Evolutionary conservation across 345 rosid species (phyloP), one percentile per base, ranked within the genome.

Genomic region (Capsella bursapastoris): DNA sequence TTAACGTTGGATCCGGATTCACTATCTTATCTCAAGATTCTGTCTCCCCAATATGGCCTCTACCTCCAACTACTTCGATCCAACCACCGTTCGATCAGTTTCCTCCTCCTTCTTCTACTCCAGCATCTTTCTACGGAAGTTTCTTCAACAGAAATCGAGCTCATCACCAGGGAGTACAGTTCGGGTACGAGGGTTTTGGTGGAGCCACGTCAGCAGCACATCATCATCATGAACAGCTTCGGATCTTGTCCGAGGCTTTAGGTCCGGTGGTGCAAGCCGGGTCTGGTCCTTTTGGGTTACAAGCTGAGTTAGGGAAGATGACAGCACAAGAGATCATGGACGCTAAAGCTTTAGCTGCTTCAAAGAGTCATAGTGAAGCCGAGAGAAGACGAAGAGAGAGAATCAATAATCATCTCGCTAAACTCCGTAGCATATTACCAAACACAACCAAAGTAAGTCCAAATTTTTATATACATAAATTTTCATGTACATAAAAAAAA

Each of bases 271-370:
- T 79, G 68, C 89, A 85, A 76, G 74, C 87, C 15, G 82, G 78
- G 48, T 86, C 89, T 11, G 80, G 87, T 6, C 91, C 96, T 63
- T 91, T 91, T 27, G 96, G 97, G 51, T 81, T 88, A 31, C 97
- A 90, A 70, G 85, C 90, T 16, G 93, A 95, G 79, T 41, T 95
- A 62, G 93, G 96, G 13, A 92, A 90, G 79, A 84, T 92, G 96
- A 87, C 91, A 38, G 92, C 97, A n/a, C 99, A 95, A 80, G 97
- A 92, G 80, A 87, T 95, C 49, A 89, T 95, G 92, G 99, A 95
- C n/a, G 99, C 99, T 6, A 95, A 95, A 81, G 99, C 99, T 35
- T 90, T 95, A 6, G 99, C 98, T 70, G 99, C 97, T 41, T 95
- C 99, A 2, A 92, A 90, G 76, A 92, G 96, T 77, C 99, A 95